Base-by-base conservation (phyloP, 495 filamentous ascomycete genomes). In the Lindgomyces ingoldianus region DNA sequence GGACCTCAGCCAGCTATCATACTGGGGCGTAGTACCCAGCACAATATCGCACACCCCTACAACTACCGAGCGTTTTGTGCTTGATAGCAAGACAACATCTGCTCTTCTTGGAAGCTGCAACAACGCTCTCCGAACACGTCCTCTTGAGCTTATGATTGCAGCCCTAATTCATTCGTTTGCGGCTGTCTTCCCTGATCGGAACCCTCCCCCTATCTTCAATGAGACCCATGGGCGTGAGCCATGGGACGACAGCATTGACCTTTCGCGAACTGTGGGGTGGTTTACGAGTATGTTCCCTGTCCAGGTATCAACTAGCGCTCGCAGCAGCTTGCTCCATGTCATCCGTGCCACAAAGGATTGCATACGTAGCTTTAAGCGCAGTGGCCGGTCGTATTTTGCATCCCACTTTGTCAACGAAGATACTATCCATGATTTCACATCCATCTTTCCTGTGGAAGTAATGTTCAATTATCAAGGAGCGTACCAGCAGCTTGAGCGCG, bases 381-480 rank as follows among this genome's bases (percentile, higher is more conserved):
- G 64, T 14, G 65, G 65, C 22, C 42, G 61, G 19, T 39, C 53
- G 1, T 64, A 69, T 44, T 68, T 62, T 25, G 49, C 58, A 14
- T 30, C 30, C 36, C 49, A 59, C 21, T 50, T 51, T 22, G 21
- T 68, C 9, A 57, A 30, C 10, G 22, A 33, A 2, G 36, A 64
- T 4, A 52, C 52, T 4, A 48, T 18, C 22, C 24, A 41, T 29
- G 10, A 46, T 6, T 47, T 49, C 64, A 64, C 22, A 49, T 49
- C n/a, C 62, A 72, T n/a, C 45, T 60, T 18, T 26, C 67, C 67
- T 11, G 73, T 74, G 60, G 76, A 79, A 44, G 63, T 78, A 4
- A 44, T 69, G 0, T 79, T 81, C 60, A 80, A 81, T 52, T 80
- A 81, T 52, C 62, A 74, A 9, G 81, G 80, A 0, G 66, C 72